phyloP scores from a whole-genome alignment of 164 flowering plant species.

The Malania oleifera region DNA sequence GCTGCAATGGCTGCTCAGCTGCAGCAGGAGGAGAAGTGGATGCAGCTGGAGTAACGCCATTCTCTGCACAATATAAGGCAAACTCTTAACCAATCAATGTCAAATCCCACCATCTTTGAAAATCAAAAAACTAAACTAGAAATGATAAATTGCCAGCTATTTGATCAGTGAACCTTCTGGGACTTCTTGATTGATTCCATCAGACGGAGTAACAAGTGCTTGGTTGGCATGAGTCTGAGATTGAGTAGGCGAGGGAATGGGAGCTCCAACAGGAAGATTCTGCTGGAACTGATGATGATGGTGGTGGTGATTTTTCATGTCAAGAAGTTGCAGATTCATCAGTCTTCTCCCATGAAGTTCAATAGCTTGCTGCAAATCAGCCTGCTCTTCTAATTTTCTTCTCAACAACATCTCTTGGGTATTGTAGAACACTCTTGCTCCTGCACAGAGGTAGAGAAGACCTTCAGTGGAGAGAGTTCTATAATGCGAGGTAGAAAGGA shows the following conservation, averaged over 20 bases:
- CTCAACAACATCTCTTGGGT: constrained; percentile 60
- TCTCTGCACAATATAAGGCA: constrained; percentile 20
- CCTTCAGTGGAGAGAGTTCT: background rate
- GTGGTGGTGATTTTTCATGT: constrained; percentile 46
- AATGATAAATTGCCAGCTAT: too few species aligned
- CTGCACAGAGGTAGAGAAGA: constrained; percentile 16
- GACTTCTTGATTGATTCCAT: constrained; percentile 28
- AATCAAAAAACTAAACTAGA: background rate
- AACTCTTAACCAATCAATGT: background rate
- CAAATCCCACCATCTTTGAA: background rate
- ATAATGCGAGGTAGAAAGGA: background rate
- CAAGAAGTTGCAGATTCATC: constrained; percentile 69
- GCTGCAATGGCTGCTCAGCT: constrained; percentile 23
- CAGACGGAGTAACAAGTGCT: constrained; percentile 17
- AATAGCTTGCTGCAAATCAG: constrained; percentile 80
- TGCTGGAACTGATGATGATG: constrained; percentile 29
- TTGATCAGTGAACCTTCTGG: constrained; percentile 35
- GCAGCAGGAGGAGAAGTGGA: constrained; percentile 13
- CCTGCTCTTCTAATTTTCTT: constrained; percentile 74
- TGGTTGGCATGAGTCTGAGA: constrained; percentile 26
- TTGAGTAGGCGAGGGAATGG: constrained; percentile 28
- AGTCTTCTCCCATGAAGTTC: constrained; percentile 75
- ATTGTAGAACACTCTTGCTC: constrained; percentile 62
- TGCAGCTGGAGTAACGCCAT: constrained; percentile 19
- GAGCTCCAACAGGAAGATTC: constrained; percentile 28